A percentile compares a stretch with the other conserved stretches of the same genome.
Conservation (phyloP, 73 alveolate genomes). For the Paramecium primaurelia region DNA sequence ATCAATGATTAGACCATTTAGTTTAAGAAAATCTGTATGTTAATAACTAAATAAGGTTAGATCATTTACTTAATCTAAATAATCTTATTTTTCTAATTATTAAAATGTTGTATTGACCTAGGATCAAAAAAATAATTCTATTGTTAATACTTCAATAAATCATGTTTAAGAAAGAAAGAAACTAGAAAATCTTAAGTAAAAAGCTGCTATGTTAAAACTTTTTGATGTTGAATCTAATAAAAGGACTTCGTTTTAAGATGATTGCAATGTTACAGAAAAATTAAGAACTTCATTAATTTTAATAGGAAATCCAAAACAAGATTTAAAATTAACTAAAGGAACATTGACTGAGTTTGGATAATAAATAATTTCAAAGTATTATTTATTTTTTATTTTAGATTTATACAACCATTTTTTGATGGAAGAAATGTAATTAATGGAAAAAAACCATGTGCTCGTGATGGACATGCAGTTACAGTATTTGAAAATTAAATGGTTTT, state of each 20-base stretch:
- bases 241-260: background rate
- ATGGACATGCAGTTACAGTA: slow-evolving; percentile 72
- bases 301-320: slow-evolving; percentile 24
- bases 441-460: slow-evolving; percentile 60
- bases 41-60: slow-evolving; percentile 62
- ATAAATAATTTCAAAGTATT: background rate
- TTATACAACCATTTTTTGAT: background rate
- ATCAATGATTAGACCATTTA: background rate
- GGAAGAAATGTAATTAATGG: background rate
- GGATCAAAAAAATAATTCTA: background rate
- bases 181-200: background rate
- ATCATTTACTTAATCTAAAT: slow-evolving; percentile 41
- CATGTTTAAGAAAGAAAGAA: background rate
- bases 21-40: slow-evolving; percentile 1
- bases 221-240: background rate
- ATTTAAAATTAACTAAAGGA: background rate
- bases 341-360: slow-evolving; percentile 28
- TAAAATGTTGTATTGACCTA: background rate
- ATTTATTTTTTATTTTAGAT: background rate
- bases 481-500: slow-evolving; percentile 68
- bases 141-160: background rate
- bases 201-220: background rate
- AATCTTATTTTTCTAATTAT: background rate
- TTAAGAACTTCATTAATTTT: background rate
- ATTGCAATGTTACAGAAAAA: slow-evolving; percentile 23